These are phyloP conservation scores for Vaccinium macrocarpon DNA, from an alignment of 148 eudicot genomes.

Conservation along the genomic window DNA sequence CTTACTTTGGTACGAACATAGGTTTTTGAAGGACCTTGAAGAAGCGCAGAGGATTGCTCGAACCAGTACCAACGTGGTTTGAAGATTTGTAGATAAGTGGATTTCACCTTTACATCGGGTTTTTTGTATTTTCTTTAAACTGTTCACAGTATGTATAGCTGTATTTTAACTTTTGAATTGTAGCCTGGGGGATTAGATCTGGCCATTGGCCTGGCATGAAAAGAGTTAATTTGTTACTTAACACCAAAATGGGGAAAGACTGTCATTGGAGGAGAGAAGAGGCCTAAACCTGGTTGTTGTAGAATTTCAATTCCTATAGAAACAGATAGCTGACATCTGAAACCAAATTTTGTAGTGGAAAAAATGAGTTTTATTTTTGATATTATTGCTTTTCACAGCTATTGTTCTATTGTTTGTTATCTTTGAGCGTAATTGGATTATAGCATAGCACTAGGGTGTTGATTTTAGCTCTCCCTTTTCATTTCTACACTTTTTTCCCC, in stretches of 20 bases:
- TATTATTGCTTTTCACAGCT: too few species aligned
- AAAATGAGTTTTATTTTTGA: background rate
- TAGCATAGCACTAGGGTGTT: too few species aligned
- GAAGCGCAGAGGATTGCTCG: slow-evolving; percentile 75
- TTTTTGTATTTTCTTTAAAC: background rate
- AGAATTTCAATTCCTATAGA: background rate
- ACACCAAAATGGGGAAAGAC: background rate
- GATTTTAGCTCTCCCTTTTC: too few species aligned
- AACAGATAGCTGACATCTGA: background rate
- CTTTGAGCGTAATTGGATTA: too few species aligned
- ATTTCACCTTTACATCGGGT: background rate
- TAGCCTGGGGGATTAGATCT: background rate
- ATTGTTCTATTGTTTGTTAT: too few species aligned
- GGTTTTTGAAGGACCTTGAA: slow-evolving; percentile 92
- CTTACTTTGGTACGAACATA: slow-evolving; percentile 21
- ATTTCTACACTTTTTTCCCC: too few species aligned
- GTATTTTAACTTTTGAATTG: background rate
- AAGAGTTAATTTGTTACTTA: background rate
- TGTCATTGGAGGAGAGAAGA: background rate
- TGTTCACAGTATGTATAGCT: background rate
- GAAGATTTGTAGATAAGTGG: background rate
- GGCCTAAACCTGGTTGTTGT: slow-evolving; percentile 1
- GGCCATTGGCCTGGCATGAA: background rate
- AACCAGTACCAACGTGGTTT: slow-evolving; percentile 40
- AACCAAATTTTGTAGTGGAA: background rate